A percentile compares a stretch with the other conserved stretches of the same genome.
phyloP scores from a whole-genome alignment of 208 protist genomes.

The Novymonas esmeraldas region DNA sequence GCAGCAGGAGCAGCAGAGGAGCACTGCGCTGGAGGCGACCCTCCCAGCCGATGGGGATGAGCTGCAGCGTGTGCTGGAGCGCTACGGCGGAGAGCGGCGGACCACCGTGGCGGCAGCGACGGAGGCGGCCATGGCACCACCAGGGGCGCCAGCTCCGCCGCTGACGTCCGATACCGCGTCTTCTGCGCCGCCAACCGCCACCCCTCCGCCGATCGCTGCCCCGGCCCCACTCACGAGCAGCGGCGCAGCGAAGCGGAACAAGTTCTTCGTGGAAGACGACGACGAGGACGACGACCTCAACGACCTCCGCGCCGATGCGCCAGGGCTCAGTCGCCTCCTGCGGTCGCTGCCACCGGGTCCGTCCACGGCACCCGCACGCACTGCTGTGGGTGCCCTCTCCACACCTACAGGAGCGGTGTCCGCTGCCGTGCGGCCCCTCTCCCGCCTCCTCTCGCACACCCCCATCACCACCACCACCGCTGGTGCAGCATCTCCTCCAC shows the following conservation, averaged over 20 bases:
- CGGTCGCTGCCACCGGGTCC: not conserved
- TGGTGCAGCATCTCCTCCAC: too few species aligned
- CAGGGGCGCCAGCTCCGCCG: not conserved
- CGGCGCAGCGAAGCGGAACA: slow-evolving; percentile 6
- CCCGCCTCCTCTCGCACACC: slow-evolving; percentile 1
- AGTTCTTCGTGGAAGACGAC: slow-evolving; percentile 14
- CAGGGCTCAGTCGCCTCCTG: not conserved
- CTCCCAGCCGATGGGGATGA: slow-evolving; percentile 7
- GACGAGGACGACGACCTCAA: slow-evolving; percentile 3
- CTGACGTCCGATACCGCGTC: not conserved
- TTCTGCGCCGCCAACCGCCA: not conserved
- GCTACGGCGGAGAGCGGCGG: slow-evolving; percentile 27
- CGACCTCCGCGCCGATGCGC: not conserved
- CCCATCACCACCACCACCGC: not conserved
- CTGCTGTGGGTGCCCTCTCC: not conserved
- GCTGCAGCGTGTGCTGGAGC: slow-evolving; percentile 24
- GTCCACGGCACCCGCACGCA: not conserved
- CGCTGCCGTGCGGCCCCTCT: not conserved
- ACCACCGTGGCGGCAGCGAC: not conserved
- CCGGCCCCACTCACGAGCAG: not conserved
- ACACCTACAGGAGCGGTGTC: not conserved
- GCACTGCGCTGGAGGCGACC: not conserved
- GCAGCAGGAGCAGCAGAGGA: slow-evolving; percentile 17
- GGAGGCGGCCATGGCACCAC: not conserved
- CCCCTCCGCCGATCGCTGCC: not conserved